Conservation (phyloP, 257 asterid species). For the Solanum chmielewskii region DNA sequence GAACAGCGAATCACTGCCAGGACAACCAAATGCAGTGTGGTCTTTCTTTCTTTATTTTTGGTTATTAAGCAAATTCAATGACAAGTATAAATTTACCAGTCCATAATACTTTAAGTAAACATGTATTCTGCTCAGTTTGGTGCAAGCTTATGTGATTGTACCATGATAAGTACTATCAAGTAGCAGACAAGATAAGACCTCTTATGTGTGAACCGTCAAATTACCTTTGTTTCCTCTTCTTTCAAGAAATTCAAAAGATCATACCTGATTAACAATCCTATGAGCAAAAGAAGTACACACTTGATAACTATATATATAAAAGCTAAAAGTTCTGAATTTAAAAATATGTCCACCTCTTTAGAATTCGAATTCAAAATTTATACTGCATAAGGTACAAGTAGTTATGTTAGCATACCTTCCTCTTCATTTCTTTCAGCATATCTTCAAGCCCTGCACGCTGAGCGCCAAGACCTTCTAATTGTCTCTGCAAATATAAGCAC, state of each 20-base stretch:
- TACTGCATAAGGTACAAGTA: not conserved
- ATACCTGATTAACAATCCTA: not conserved
- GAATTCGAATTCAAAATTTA: not conserved
- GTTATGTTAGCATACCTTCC: conserved; percentile 48
- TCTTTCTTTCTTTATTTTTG: not conserved
- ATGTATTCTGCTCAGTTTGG: not conserved
- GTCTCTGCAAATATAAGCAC: conserved; percentile 52
- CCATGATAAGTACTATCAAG: not conserved
- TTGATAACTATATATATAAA: not conserved
- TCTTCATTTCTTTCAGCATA: conserved; percentile 99
- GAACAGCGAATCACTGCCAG: not conserved
- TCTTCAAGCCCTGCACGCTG: conserved; percentile 99
- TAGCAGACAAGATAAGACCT: not conserved
- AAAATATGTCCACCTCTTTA: not conserved
- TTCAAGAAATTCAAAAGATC: not conserved
- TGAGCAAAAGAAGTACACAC: not conserved
- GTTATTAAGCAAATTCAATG: not conserved
- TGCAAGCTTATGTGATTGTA: not conserved
- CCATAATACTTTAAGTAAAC: not conserved
- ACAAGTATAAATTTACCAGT: not conserved
- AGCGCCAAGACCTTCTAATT: conserved; percentile 90
- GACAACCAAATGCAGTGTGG: not conserved
- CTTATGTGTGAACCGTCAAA: not conserved
- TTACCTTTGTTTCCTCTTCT: not conserved
- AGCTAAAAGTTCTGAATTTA: not conserved